Percentiles rank a stretch among this genome's conserved stretches.
These are phyloP conservation scores for Hypseocharis bilobata DNA, from an alignment of 441 rosid genomes.

Conservation along the genomic window DNA sequence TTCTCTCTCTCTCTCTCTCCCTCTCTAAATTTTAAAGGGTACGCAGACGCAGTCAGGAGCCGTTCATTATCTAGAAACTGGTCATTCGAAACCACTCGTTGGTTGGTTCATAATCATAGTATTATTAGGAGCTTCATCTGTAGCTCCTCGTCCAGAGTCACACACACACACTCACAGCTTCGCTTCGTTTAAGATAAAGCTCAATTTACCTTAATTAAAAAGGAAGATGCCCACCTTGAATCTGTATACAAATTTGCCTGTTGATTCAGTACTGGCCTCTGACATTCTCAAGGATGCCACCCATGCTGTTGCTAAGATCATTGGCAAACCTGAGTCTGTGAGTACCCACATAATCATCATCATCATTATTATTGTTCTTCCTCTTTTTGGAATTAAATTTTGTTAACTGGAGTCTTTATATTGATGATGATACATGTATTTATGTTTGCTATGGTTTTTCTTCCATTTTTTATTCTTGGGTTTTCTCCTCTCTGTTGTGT, in stretches of 20 bases:
- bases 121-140: too few species aligned
- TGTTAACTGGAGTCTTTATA: too few species aligned
- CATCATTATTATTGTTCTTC: too few species aligned
- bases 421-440: too few species aligned
- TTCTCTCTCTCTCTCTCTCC: too few species aligned
- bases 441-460: background rate
- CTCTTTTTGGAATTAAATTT: too few species aligned
- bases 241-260: constrained; percentile 67
- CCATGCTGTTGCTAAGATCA: constrained; percentile 66
- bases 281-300: constrained; percentile 91
- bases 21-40: background rate
- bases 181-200: background rate
- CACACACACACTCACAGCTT: too few species aligned
- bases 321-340: constrained; percentile 91
- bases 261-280: constrained; percentile 67
- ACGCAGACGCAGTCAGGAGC: background rate
- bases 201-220: too few species aligned
- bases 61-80: background rate
- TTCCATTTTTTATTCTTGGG: background rate
- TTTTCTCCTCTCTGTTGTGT: background rate
- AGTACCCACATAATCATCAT: too few species aligned
- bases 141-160: too few species aligned
- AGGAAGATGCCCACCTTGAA: constrained; percentile 74
- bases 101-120: background rate
- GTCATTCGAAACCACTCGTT: background rate